phyloP scores from a whole-genome alignment of 305 asterid genomes.

The Solanum hybrid region DNA sequence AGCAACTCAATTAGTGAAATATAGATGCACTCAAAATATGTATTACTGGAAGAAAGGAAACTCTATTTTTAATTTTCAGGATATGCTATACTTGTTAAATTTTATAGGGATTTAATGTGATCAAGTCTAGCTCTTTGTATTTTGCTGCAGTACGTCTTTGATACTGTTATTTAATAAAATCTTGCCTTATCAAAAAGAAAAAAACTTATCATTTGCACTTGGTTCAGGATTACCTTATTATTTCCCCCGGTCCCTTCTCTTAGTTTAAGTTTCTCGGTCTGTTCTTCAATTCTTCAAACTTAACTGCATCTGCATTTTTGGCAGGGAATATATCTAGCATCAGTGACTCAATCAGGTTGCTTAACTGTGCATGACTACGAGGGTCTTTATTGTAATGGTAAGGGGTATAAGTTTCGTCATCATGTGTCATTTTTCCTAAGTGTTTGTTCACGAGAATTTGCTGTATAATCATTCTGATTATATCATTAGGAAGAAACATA shows the following conservation, averaged over 20 bases:
- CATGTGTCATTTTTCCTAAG: neutral
- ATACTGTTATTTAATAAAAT: neutral
- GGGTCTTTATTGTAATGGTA: slow-evolving; percentile 56
- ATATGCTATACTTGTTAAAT: neutral
- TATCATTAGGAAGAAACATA: neutral
- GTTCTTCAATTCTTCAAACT: neutral
- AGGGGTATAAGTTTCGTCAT: slow-evolving; percentile 5
- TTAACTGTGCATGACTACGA: slow-evolving; percentile 88
- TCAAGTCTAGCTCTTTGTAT: neutral
- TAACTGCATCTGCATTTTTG: slow-evolving; percentile 4
- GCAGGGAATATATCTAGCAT: slow-evolving; percentile 90
- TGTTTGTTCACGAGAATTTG: neutral
- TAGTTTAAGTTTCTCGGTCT: neutral
- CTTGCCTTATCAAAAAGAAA: neutral
- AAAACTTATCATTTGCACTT: neutral
- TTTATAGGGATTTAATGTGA: neutral
- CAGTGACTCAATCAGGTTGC: slow-evolving; percentile 83
- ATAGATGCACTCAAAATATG: neutral
- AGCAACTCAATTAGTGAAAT: neutral
- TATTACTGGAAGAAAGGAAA: neutral
- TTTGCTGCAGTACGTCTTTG: neutral
- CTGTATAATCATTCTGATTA: slow-evolving; percentile 1
- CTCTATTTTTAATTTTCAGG: neutral
- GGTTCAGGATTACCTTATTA: neutral
- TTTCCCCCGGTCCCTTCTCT: neutral